Evolutionary conservation across 345 rosid genomes (phyloP).

Genomic region (Populus euphratica): DNA sequence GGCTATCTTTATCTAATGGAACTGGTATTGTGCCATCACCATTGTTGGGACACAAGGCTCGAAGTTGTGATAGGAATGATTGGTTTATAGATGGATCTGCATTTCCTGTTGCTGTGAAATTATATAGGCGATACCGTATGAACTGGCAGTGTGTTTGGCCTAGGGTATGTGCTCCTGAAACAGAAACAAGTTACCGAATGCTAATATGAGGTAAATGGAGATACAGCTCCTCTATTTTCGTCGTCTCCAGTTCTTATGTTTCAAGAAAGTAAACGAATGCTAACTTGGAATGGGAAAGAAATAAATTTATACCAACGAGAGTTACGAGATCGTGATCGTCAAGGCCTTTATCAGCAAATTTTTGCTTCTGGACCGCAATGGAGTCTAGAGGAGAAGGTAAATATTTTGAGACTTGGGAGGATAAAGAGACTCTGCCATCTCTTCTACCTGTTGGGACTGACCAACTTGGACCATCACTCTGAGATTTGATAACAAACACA

Average conservation of each 20-base stretch:
- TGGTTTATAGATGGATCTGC: slow-evolving; percentile 64
- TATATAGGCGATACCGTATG: slow-evolving; percentile 64
- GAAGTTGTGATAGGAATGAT: slow-evolving; percentile 51
- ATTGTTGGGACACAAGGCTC: slow-evolving; percentile 49
- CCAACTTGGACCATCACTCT: slow-evolving; percentile 76
- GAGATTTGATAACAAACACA: neutral
- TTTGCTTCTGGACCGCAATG: slow-evolving; percentile 42
- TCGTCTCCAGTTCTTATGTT: too few species aligned
- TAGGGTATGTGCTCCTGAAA: slow-evolving; percentile 62
- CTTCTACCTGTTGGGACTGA: slow-evolving; percentile 67
- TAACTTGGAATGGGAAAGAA: neutral
- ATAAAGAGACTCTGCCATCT: slow-evolving; percentile 61
- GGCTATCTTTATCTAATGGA: slow-evolving; percentile 54
- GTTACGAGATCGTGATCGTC: slow-evolving; percentile 66
- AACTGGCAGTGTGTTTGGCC: slow-evolving; percentile 70
- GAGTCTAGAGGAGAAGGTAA: slow-evolving; percentile 61
- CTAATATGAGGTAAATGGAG: too few species aligned
- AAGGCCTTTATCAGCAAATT: slow-evolving; percentile 59
- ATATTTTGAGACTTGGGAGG: slow-evolving; percentile 41
- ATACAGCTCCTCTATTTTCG: too few species aligned
- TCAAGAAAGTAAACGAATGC: too few species aligned
- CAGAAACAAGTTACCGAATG: neutral
- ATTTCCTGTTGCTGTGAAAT: slow-evolving; percentile 58
- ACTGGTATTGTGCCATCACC: slow-evolving; percentile 59
- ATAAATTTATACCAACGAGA: slow-evolving; percentile 42